These are phyloP conservation scores for Blastobotrys muscicola DNA, from an alignment of 805 yeast species.

Conservation along the genomic window DNA sequence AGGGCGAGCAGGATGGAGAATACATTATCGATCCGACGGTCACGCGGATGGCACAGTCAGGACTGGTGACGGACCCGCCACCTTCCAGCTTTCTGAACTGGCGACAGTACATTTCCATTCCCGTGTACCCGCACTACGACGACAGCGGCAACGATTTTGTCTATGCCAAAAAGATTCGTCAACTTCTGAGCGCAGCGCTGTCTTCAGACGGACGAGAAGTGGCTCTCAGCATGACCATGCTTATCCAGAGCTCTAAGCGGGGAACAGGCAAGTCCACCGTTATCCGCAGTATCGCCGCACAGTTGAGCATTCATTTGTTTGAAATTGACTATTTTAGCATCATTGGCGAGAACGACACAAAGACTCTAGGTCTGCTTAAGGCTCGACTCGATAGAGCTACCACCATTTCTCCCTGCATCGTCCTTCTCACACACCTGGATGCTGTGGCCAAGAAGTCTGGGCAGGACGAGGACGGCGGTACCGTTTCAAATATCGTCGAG, in stretches of 20 bases:
- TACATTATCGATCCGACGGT: slow-evolving; percentile 55
- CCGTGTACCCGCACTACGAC: slow-evolving; percentile 29
- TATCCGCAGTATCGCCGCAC: slow-evolving; percentile 43
- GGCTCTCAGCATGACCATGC: slow-evolving; percentile 48
- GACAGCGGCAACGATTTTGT: slow-evolving; percentile 39
- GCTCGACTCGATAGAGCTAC: slow-evolving; percentile 66
- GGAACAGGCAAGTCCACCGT: slow-evolving; percentile 73
- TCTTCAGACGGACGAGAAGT: slow-evolving; percentile 20
- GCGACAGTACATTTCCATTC: slow-evolving; percentile 32
- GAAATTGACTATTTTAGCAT: slow-evolving; percentile 64
- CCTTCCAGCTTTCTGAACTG: slow-evolving; percentile 31
- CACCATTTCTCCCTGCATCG: slow-evolving; percentile 35
- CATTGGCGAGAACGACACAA: slow-evolving; percentile 61
- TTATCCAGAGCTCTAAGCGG: slow-evolving; percentile 59
- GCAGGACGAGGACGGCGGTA: slow-evolving; percentile 37
- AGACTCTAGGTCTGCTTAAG: slow-evolving; percentile 65
- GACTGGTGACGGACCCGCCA: slow-evolving; percentile 34
- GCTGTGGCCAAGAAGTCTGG: slow-evolving; percentile 58
- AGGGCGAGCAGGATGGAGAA: slow-evolving; percentile 12
- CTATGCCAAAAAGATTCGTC: slow-evolving; percentile 42
- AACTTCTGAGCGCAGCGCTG: slow-evolving; percentile 43
- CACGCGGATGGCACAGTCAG: slow-evolving; percentile 64
- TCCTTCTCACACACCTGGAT: slow-evolving; percentile 67
- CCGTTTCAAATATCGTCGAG: slow-evolving; percentile 42
- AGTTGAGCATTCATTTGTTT: slow-evolving; percentile 55